These are phyloP conservation scores for Tricholomella constricta DNA, from an alignment of 768 basidiomycete species.

Conservation along the genomic window DNA sequence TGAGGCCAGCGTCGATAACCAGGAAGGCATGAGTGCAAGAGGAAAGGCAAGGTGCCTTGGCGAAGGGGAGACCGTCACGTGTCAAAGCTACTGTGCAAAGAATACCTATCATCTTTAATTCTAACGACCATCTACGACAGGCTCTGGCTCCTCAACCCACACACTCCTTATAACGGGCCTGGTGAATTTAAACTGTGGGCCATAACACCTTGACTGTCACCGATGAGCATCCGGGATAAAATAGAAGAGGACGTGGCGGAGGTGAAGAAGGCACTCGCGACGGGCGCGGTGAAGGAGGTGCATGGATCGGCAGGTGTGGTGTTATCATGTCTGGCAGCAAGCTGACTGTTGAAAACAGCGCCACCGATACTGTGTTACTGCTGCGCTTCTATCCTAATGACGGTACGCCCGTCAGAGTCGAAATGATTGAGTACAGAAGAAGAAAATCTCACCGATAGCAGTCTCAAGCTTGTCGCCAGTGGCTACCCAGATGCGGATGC, in stretches of 20 bases:
- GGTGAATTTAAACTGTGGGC: neutral
- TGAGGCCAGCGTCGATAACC: slow-evolving; percentile 71
- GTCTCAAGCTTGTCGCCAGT: too few relatives aligned
- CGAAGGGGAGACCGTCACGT: neutral
- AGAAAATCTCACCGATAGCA: too few relatives aligned
- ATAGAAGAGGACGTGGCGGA: slow-evolving; percentile 34
- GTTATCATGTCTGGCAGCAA: neutral
- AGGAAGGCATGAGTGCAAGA: slow-evolving; percentile 41
- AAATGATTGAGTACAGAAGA: too few relatives aligned
- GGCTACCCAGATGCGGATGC: too few relatives aligned
- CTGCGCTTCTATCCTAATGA: slow-evolving; percentile 93
- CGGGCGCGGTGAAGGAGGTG: slow-evolving; percentile 31
- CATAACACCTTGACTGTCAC: neutral
- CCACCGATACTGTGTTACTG: slow-evolving; percentile 89
- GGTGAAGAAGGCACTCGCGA: slow-evolving; percentile 37
- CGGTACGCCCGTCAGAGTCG: too few relatives aligned
- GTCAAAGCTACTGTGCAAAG: neutral
- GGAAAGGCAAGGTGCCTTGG: neutral
- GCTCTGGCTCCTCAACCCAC: neutral
- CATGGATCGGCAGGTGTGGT: slow-evolving; percentile 27
- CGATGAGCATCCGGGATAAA: slow-evolving; percentile 9
- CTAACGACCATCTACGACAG: neutral
- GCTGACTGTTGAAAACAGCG: slow-evolving; percentile 42
- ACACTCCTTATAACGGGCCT: neutral
- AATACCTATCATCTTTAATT: neutral